A percentile compares a stretch with the other conserved stretches of the same genome.
Evolutionary conservation across 2,329 filamentous ascomycete species (phyloP).

Genomic region (Fusarium falciforme): DNA sequence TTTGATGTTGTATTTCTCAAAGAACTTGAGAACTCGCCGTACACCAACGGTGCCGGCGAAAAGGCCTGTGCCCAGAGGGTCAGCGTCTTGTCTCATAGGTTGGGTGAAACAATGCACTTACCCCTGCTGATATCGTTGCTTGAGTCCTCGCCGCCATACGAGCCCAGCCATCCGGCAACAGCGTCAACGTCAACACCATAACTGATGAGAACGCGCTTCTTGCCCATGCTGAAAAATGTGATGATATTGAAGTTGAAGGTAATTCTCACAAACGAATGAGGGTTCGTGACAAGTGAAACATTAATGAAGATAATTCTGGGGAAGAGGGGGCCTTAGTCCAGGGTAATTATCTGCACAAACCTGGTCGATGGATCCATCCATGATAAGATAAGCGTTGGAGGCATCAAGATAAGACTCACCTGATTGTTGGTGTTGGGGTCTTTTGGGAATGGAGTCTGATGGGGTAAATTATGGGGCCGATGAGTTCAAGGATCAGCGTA

Average conservation of each 20-base stretch:
- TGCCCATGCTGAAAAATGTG: constrained; percentile 43
- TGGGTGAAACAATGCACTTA: not conserved
- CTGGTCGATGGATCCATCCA: not conserved
- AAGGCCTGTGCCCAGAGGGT: constrained; percentile 46
- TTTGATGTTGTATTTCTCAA: constrained; percentile 78
- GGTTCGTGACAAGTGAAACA: not conserved
- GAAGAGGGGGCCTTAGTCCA: not conserved
- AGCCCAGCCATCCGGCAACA: constrained; percentile 81
- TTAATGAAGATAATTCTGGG: not conserved
- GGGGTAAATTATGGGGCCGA: not conserved
- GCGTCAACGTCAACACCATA: constrained; percentile 82
- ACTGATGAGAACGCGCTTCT: constrained; percentile 54
- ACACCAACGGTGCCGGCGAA: constrained; percentile 77
- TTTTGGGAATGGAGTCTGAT: not conserved
- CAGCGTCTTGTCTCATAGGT: not conserved
- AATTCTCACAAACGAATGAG: not conserved
- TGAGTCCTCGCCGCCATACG: constrained; percentile 79
- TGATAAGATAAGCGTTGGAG: not conserved
- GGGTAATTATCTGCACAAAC: not conserved
- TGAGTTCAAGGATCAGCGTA: not conserved
- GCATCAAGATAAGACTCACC: not conserved
- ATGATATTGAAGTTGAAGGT: not conserved
- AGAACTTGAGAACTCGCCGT: constrained; percentile 74
- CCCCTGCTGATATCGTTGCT: constrained; percentile 55
- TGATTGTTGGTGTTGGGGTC: not conserved